Base-by-base conservation (phyloP, 2,329 filamentous ascomycete genomes). In the Xylaria sp. region DNA sequence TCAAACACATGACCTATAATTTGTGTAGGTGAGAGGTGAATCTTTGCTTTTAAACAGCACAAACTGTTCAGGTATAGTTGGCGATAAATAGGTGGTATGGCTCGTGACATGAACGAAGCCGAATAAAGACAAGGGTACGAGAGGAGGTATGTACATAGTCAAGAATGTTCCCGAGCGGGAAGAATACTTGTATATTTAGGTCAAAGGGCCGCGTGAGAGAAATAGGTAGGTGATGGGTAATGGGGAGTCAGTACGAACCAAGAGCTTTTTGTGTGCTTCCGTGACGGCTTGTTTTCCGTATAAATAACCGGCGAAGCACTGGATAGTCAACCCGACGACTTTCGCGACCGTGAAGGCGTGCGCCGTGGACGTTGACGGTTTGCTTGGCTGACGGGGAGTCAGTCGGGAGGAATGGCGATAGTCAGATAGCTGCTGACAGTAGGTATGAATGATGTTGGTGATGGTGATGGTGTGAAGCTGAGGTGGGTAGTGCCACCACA, bases 1-100 rank as follows among this genome's bases (percentile, higher is more conserved):
- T 39, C 39, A 18, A 49, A 56, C 49, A 53, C 18, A 39, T n/a
- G 7, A 37, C n/a, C 49, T 53, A 48, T 54, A 60, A 51, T 30
- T 4, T 30, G 4, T 30, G 23, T 30, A 30, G 23, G 23, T 30
- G 23, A 30, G 23, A 30, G 4, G 46, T 8, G 60, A 34, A 53
- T 53, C 46, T 55, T 50, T 18, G 48, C 10, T n/a, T 30, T 30
- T 11, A 11, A 4, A 50, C 8, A 30, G 49, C 16, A 51, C n/a
- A n/a, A 46, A 30, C 16, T 51, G n/a, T 51, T 30, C 4, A 30
- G 23, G 23, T 4, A 30, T 30, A 30, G 23, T 30, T 30, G 23
- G 23, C 23, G 23, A 30, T 30, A 30, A 10, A 35, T 35, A 51
- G 4, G 11, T 35, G 34, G 23, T 30, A 35, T 51, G 49, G 30